These are phyloP conservation scores for Eucalyptus pumila DNA, from an alignment of 345 rosid genomes.

Conservation along the genomic window DNA sequence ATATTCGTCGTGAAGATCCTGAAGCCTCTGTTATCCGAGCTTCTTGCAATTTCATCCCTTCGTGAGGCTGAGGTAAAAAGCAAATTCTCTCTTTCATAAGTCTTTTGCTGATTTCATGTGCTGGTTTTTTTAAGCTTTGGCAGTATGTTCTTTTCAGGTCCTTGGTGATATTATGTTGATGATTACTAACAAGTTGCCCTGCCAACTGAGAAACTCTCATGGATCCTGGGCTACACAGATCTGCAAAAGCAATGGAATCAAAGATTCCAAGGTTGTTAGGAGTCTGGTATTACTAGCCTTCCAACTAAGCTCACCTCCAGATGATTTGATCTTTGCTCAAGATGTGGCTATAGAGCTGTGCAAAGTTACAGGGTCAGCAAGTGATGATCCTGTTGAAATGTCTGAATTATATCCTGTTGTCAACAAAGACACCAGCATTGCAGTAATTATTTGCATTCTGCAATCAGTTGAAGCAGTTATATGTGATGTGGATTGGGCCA, in stretches of 20 bases:
- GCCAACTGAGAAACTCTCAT: conserved; percentile 36
- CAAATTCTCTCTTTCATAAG: background rate
- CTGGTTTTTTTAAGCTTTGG: background rate
- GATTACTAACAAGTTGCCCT: conserved; percentile 40
- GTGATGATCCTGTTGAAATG: background rate
- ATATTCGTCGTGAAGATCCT: conserved; percentile 31
- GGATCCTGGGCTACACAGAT: conserved; percentile 49
- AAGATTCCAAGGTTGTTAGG: conserved; percentile 33
- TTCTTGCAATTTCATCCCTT: conserved; percentile 28
- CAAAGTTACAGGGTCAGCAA: conserved; percentile 22
- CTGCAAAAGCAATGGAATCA: conserved; percentile 37
- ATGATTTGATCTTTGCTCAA: conserved; percentile 38
- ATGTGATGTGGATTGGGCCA: conserved; percentile 54
- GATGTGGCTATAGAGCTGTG: conserved; percentile 38
- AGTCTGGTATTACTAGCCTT: conserved; percentile 38
- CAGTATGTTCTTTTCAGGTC: conserved; percentile 25
- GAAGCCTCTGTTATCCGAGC: conserved; percentile 42
- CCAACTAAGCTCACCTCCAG: conserved; percentile 35
- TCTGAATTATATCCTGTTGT: conserved; percentile 38
- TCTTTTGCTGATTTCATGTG: background rate
- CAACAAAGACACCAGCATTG: conserved; percentile 32
- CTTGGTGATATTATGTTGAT: conserved; percentile 38
- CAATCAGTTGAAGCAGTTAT: conserved; percentile 40
- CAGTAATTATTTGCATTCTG: conserved; percentile 40
- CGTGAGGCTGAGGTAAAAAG: conserved; percentile 49